A percentile compares a stretch with the other conserved stretches of the same genome.
Conservation (phyloP, 805 yeast genomes). For the Millerago galiae region DNA sequence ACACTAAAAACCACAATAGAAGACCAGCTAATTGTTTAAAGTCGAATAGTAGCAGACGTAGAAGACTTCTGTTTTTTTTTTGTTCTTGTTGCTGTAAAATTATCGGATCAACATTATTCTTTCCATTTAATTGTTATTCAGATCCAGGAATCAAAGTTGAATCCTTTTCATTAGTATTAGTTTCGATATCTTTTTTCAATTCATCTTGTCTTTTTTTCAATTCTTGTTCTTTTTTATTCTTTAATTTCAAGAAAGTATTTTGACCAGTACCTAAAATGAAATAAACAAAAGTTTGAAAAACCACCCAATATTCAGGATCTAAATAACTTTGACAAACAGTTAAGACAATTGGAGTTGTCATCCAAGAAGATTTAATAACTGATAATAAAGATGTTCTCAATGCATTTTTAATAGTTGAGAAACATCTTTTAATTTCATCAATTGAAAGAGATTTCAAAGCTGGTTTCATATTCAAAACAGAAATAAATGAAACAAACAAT, state of each 20-base stretch:
- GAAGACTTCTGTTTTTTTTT: neutral
- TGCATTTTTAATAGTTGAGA: conserved; percentile 16
- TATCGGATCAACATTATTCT: neutral
- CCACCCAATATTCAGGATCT: conserved; percentile 57
- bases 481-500: conserved; percentile 44
- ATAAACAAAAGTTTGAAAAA: conserved; percentile 51
- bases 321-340: conserved; percentile 51
- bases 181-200: conserved; percentile 15
- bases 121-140: conserved; percentile 8
- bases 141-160: conserved; percentile 9
- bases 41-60: conserved; percentile 6
- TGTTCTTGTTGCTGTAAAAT: neutral
- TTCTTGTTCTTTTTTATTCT: conserved; percentile 19
- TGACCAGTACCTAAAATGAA: conserved; percentile 58
- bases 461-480: conserved; percentile 37
- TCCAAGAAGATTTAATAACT: conserved; percentile 46
- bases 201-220: conserved; percentile 16
- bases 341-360: conserved; percentile 47
- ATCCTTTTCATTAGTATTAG: conserved; percentile 7
- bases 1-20: conserved; percentile 13
- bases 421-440: conserved; percentile 13
- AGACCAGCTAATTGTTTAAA: conserved; percentile 13
- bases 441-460: conserved; percentile 8
- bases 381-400: conserved; percentile 37
- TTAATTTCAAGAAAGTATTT: conserved; percentile 46